Evolutionary conservation across 495 filamentous ascomycete genomes (phyloP).

Genomic region (Trichoderma virens): DNA sequence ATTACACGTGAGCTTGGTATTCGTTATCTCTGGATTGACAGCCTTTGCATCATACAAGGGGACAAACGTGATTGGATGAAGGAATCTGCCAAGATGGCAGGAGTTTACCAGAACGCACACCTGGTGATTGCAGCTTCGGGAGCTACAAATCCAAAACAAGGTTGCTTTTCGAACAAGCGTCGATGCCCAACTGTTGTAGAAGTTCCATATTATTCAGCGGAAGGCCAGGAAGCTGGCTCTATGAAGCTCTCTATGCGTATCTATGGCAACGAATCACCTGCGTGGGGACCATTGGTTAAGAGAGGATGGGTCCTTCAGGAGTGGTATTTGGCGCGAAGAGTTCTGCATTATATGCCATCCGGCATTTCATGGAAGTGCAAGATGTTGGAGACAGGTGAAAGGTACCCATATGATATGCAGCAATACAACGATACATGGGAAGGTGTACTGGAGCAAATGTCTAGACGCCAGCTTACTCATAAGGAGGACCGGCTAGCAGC

Average conservation of each 20-base stretch:
- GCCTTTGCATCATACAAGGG: conserved; percentile 4
- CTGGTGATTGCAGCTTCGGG: conserved; percentile 15
- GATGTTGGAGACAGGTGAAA: neutral
- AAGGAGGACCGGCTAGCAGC: neutral
- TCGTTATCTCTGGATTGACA: conserved; percentile 8
- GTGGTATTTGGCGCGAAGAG: neutral
- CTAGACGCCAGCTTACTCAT: neutral
- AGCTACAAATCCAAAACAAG: neutral
- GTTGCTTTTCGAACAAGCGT: neutral
- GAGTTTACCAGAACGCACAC: conserved; percentile 7
- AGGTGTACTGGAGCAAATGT: neutral
- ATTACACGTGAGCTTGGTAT: neutral
- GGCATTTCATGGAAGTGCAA: neutral
- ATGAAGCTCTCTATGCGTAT: neutral
- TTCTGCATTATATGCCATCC: neutral
- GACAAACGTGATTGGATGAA: conserved; percentile 20
- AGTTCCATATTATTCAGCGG: neutral
- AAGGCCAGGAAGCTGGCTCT: neutral
- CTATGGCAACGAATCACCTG: neutral
- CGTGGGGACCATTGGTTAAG: neutral
- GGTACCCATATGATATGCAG: neutral
- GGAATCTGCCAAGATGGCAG: conserved; percentile 22
- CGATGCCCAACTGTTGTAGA: neutral
- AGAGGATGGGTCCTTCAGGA: neutral
- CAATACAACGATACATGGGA: neutral